Percentiles rank a stretch among this genome's conserved stretches.
phyloP scores from a whole-genome alignment of 805 yeast species.

The Kluyveromyces lactis region DNA sequence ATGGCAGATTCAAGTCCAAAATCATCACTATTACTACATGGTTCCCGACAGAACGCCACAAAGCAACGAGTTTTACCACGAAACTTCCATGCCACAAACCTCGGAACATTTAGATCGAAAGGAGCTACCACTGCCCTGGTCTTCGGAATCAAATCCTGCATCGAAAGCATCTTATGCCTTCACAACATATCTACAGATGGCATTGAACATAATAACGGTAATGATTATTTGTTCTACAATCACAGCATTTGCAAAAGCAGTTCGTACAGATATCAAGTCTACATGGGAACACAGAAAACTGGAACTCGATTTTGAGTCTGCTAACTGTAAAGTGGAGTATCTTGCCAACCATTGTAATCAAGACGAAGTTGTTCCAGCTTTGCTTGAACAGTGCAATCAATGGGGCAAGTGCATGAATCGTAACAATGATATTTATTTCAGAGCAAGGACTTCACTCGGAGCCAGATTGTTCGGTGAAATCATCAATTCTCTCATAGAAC shows the following conservation, averaged over 20 bases:
- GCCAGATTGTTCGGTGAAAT: conserved; percentile 58
- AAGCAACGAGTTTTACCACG: conserved; percentile 16
- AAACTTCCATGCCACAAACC: background rate
- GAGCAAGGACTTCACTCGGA: conserved; percentile 48
- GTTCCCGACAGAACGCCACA: conserved; percentile 2
- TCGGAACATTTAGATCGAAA: conserved; percentile 7
- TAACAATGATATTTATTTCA: conserved; percentile 33
- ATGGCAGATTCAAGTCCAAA: conserved; percentile 23
- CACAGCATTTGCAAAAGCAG: conserved; percentile 37
- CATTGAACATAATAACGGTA: conserved; percentile 41
- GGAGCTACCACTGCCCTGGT: conserved; percentile 54
- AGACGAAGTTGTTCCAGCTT: conserved; percentile 47
- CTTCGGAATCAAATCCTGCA: conserved; percentile 39
- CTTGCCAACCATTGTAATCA: conserved; percentile 50
- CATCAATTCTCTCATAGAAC: conserved; percentile 56
- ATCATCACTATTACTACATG: conserved; percentile 21
- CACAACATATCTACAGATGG: conserved; percentile 53
- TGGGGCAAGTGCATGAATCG: conserved; percentile 65
- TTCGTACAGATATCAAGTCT: conserved; percentile 45
- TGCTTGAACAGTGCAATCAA: conserved; percentile 45
- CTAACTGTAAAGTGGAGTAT: conserved; percentile 44
- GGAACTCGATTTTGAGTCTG: conserved; percentile 42
- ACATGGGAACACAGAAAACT: conserved; percentile 42
- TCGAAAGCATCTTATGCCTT: conserved; percentile 48
- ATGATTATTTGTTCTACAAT: conserved; percentile 37